Evolutionary conservation across 192 early-diverging fungal species (phyloP), one percentile per base, ranked within the genome.

Genomic region (Entomortierella lignicola): DNA sequence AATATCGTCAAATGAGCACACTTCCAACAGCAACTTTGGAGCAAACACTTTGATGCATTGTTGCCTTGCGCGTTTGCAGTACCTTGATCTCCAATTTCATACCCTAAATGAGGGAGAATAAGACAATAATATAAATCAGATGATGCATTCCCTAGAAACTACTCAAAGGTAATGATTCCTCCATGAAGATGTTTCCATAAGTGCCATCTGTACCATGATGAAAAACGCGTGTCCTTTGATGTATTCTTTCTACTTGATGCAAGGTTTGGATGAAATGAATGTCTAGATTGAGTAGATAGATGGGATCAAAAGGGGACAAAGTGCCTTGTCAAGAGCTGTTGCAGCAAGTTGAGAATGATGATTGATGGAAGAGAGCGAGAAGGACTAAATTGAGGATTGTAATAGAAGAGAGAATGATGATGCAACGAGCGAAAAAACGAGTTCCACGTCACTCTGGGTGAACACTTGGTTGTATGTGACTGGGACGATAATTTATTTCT

Each of bases 61-160:
- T 37, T 4, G 34, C 18, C 10, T 54, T 51, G 8, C 21, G 4
- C 31, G 42, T 29, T 50, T 32, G 8, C 11, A 6, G n/a, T 70
- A 79, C 75, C 63, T 79, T 79, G 63, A 79, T 79, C 67, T 79
- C 75, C 53, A 79, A 52, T 70, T 79, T 79, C 75, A 79, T 79
- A 48, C 61, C 75, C 75, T 79, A 55, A 27, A 44, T 44, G n/a
- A 23, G 12, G n/a, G n/a, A 44, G 8, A 44, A 18, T 27, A 23
- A 60, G 42, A 29, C 30, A 11, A 11, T 0, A 20, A 44, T 18
- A 57, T 1, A 57, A 57, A 32, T 30, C 11, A 32, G 26, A 54
- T 8, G 26, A 10, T 54, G 52, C 6, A 8, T 47, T 11, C 8
- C 44, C 15, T 15, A 47, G 8, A 20, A 4, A 5, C 44, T 15